These are phyloP conservation scores for Colletotrichum sp. DNA, from an alignment of 2,329 filamentous ascomycete genomes.

Conservation along the genomic window DNA sequence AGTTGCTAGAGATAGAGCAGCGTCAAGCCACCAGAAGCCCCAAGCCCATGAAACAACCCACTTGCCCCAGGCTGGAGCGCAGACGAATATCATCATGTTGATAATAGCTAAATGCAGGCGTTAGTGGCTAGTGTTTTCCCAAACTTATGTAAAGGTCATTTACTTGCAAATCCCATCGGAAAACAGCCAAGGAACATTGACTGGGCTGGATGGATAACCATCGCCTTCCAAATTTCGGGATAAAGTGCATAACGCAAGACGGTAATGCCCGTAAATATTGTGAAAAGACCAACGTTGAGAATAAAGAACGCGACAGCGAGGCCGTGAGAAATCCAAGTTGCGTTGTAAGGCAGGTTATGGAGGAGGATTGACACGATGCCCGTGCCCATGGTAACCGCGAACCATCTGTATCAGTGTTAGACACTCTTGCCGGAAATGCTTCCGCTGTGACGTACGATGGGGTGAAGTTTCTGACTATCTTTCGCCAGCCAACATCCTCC, in stretches of 20 bases:
- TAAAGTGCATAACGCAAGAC: conserved; percentile 68
- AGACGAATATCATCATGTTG: conserved; percentile 67
- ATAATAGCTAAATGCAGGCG: conserved; percentile 51
- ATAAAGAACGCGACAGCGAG: conserved; percentile 58
- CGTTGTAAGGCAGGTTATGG: conserved; percentile 65
- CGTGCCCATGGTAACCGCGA: conserved; percentile 69
- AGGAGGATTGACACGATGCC: conserved; percentile 70
- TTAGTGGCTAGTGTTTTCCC: not conserved
- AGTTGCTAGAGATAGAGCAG: conserved; percentile 54
- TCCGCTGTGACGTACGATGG: conserved; percentile 50
- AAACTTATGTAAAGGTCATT: conserved; percentile 25
- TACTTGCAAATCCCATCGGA: conserved; percentile 70
- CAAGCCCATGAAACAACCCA: conserved; percentile 62
- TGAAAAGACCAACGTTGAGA: conserved; percentile 65
- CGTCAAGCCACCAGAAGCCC: conserved; percentile 65
- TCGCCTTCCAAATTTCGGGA: conserved; percentile 67
- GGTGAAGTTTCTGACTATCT: conserved; percentile 57
- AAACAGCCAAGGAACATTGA: conserved; percentile 73
- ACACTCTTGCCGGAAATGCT: not conserved
- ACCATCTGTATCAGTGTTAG: conserved; percentile 49
- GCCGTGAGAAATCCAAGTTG: conserved; percentile 53
- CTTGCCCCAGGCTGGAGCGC: conserved; percentile 62
- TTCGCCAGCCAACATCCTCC: conserved; percentile 45
- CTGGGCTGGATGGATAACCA: conserved; percentile 71
- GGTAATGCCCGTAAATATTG: conserved; percentile 57